These are phyloP conservation scores for Geotrichum citri-aurantii DNA, from an alignment of 1,139 yeast species.

Conservation along the genomic window DNA sequence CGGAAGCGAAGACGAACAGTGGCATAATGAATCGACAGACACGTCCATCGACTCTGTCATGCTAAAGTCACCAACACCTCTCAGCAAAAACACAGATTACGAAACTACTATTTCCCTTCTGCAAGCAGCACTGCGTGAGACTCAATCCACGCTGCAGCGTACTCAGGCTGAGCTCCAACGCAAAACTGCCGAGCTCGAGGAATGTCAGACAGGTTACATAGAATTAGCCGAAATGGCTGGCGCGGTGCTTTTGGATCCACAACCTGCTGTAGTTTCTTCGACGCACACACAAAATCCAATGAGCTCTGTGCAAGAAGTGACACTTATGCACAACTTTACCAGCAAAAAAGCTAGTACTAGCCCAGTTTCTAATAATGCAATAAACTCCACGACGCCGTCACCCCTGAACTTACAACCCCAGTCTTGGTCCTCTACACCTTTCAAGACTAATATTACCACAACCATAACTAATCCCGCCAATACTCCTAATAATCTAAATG, in stretches of 20 bases:
- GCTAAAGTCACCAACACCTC: not conserved
- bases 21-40: not conserved
- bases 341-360: not conserved
- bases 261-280: not conserved
- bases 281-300: not conserved
- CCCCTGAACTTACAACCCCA: not conserved
- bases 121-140: conserved; percentile 21
- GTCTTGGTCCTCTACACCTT: not conserved
- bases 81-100: conserved; percentile 21
- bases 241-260: not conserved
- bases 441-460: not conserved
- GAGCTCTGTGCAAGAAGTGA: not conserved
- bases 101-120: conserved; percentile 26
- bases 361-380: not conserved
- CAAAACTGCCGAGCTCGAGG: conserved; percentile 16
- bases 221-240: conserved; percentile 12
- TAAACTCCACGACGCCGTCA: not conserved
- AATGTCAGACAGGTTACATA: conserved; percentile 5
- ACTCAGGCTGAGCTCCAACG: conserved; percentile 15
- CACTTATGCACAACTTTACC: not conserved
- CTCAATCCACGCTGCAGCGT: conserved; percentile 19
- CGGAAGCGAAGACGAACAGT: not conserved
- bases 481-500: not conserved
- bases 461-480: not conserved
- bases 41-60: not conserved